Base-by-base conservation (phyloP, 192 early-diverging fungal species). In the Chytriomyces sp. region DNA sequence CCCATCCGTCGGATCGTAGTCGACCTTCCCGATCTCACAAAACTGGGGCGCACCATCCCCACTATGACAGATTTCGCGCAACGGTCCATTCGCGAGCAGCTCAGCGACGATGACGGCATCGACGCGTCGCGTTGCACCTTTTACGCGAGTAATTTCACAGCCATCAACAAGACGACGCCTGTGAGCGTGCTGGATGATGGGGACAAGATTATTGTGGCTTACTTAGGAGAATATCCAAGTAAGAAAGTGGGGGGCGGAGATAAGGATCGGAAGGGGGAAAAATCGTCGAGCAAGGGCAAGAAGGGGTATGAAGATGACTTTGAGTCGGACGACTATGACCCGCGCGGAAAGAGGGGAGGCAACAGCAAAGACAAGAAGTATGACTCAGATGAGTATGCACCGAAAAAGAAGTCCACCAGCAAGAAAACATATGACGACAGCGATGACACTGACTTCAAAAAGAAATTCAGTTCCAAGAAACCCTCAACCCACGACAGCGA, bases 131-230 rank as follows among this genome's bases (percentile, higher is more conserved):
- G 65, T n/a, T 17, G 52, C 31, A 56, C 54, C 10, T 68, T 68
- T 53, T 68, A 68, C 52, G 65, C 65, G 52, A 25, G 17, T 12
- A 68, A 68, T 34, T 68, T 68, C 28, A 68, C 65, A 22, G 52
- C 52, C 30, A 68, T 68, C 49, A 55, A 55, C 65, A 53, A 56
- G 36, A 56, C 65, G 33, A 68, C 65, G 0, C 65, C 65, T 28
- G 65, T 68, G 2, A 55, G 41, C 31, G 65, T 68, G 31, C 34
- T 68, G 17, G 65, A 68, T 34, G 65, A 68, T 38, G 65, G 65
- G 10, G 65, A 68, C 52, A 68, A 68, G 54, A 56, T 68, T 56
- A 68, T 68, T n/a, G 65, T 68, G 31, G 49, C 65, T 30, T 68
- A 34, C 39, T 34, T 68, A 8, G 65, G 65, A 12, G 65, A 68